Evolutionary conservation across 805 yeast genomes (phyloP).

Genomic region (Metschnikowia amazonensis): DNA sequence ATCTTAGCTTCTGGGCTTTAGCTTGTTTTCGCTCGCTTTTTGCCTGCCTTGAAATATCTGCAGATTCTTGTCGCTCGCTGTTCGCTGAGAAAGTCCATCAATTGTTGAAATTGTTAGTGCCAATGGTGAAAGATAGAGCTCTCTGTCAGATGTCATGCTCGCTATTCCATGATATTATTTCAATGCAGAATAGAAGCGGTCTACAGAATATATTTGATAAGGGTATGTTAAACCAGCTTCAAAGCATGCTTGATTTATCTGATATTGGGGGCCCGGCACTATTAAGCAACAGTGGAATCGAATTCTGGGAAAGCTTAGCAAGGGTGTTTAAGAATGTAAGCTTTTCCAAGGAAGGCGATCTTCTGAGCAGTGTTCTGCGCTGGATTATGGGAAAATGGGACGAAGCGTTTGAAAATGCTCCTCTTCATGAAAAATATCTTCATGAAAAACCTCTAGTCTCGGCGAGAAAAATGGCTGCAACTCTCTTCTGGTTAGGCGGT

Average conservation of each 20-base stretch:
- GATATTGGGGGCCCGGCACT: slow-evolving; percentile 59
- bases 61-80: neutral
- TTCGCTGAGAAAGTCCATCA: slow-evolving; percentile 13
- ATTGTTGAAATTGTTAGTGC: slow-evolving; percentile 33
- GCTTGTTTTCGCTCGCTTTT: slow-evolving; percentile 16
- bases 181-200: slow-evolving; percentile 8
- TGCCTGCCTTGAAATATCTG: neutral
- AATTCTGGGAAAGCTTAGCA: slow-evolving; percentile 23
- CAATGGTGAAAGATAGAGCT: slow-evolving; percentile 30
- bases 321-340: slow-evolving; percentile 33
- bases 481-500: slow-evolving; percentile 3
- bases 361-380: slow-evolving; percentile 31
- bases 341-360: slow-evolving; percentile 24
- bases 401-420: neutral
- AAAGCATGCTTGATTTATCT: slow-evolving; percentile 48
- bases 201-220: slow-evolving; percentile 30
- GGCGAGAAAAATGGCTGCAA: neutral
- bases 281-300: neutral
- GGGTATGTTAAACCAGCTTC: slow-evolving; percentile 43
- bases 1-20: slow-evolving; percentile 25
- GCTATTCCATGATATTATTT: slow-evolving; percentile 20
- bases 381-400: slow-evolving; percentile 55
- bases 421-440: neutral
- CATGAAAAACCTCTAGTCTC: neutral
- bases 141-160: slow-evolving; percentile 30